Evolutionary conservation across 2,329 filamentous ascomycete species (phyloP).

Genomic region (Cladosporium oxysporum): DNA sequence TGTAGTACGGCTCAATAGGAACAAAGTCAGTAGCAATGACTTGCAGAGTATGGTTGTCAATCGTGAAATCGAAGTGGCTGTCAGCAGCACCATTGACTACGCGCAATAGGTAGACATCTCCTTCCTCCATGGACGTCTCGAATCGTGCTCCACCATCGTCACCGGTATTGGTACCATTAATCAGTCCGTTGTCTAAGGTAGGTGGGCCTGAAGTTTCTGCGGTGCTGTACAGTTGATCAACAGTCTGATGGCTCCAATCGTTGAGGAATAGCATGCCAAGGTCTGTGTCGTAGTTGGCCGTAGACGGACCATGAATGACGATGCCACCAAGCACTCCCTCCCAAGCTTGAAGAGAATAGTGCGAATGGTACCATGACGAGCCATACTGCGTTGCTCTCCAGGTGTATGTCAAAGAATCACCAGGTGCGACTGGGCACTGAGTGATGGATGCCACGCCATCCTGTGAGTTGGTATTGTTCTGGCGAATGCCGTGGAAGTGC

Average conservation of each 20-base stretch:
- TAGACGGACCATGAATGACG: constrained; percentile 43
- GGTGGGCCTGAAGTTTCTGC: constrained; percentile 32
- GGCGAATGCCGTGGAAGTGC: constrained; percentile 56
- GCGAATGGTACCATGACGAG: constrained; percentile 45
- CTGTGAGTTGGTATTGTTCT: constrained; percentile 52
- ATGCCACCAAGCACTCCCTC: constrained; percentile 44
- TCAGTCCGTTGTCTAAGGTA: constrained; percentile 38
- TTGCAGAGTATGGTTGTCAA: constrained; percentile 46
- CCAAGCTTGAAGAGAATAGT: constrained; percentile 45
- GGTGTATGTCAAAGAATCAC: constrained; percentile 46
- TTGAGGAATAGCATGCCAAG: constrained; percentile 43
- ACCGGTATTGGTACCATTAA: constrained; percentile 38
- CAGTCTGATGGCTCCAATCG: constrained; percentile 41
- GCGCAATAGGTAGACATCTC: constrained; percentile 48
- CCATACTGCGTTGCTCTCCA: constrained; percentile 39
- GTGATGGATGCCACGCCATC: constrained; percentile 54
- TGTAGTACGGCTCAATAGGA: constrained; percentile 45
- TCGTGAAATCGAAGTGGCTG: constrained; percentile 40
- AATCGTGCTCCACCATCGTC: constrained; percentile 28
- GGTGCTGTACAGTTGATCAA: constrained; percentile 30
- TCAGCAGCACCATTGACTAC: constrained; percentile 46
- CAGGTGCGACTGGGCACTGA: constrained; percentile 69
- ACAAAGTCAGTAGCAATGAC: constrained; percentile 49
- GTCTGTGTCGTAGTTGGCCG: constrained; percentile 42
- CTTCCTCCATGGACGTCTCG: constrained; percentile 36